Percentiles rank a stretch among this genome's conserved stretches.
These are phyloP conservation scores for Lachnellula occidentalis DNA, from an alignment of 2,329 filamentous ascomycete species.

Conservation along the genomic window DNA sequence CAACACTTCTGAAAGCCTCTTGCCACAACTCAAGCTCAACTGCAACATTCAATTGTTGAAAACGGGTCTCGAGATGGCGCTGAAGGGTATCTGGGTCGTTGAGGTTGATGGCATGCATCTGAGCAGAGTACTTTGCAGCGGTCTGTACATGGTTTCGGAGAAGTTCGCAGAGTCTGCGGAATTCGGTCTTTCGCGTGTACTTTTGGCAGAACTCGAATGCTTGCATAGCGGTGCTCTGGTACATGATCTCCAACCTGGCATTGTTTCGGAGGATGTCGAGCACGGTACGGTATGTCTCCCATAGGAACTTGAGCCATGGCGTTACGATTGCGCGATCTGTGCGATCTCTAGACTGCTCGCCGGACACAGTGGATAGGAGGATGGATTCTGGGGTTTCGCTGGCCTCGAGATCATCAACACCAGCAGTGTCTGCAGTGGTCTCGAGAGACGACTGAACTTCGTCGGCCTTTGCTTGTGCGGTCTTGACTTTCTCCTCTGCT, in stretches of 20 bases:
- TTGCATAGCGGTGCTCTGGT: constrained; percentile 96
- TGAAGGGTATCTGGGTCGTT: constrained; percentile 96
- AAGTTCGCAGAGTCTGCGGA: constrained; percentile 95
- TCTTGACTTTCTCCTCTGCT: constrained; percentile 91
- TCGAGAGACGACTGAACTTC: constrained; percentile 87
- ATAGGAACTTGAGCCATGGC: constrained; percentile 98
- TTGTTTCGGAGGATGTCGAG: constrained; percentile 99
- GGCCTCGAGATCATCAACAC: constrained; percentile 91
- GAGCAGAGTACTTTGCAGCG: constrained; percentile 95
- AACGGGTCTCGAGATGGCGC: constrained; percentile 94
- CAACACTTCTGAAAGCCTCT: constrained; percentile 97
- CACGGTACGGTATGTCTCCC: constrained; percentile 98
- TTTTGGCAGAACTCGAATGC: constrained; percentile 98
- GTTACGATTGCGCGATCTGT: constrained; percentile 98
- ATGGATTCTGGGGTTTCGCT: constrained; percentile 98
- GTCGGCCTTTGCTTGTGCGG: constrained; percentile 92
- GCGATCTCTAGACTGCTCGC: constrained; percentile 93
- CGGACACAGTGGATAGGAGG: constrained; percentile 92
- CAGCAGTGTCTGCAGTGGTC: constrained; percentile 63
- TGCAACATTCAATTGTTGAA: constrained; percentile 96
- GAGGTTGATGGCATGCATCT: constrained; percentile 99
- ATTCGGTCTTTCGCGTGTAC: constrained; percentile 98
- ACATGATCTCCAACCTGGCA: constrained; percentile 92
- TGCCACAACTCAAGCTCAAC: constrained; percentile 98
- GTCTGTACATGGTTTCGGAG: constrained; percentile 98